A percentile compares a stretch with the other conserved stretches of the same genome.
These are phyloP conservation scores for Fusarium sp. DNA, from an alignment of 2,329 filamentous ascomycete species.

Conservation along the genomic window DNA sequence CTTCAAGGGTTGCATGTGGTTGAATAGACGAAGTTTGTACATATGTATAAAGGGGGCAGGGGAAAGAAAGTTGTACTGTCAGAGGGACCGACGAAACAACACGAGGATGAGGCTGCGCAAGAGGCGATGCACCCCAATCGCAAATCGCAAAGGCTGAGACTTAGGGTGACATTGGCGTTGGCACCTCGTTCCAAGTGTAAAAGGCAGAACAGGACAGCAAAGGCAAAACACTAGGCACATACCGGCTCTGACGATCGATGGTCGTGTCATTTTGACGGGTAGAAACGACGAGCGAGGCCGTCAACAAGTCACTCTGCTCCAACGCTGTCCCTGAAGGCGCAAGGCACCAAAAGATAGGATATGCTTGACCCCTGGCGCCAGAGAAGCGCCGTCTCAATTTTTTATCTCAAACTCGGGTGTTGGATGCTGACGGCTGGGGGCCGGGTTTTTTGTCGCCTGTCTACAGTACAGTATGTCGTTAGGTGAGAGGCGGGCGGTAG, in stretches of 20 bases:
- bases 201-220: slow-evolving; percentile 10
- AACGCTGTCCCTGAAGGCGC: slow-evolving; percentile 26
- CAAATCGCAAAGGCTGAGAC: slow-evolving; percentile 14
- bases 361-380: slow-evolving; percentile 30
- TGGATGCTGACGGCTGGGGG: slow-evolving; percentile 28
- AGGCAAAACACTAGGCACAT: slow-evolving; percentile 49
- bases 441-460: slow-evolving; percentile 8
- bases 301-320: slow-evolving; percentile 24
- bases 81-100: slow-evolving; percentile 15
- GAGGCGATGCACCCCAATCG: slow-evolving; percentile 17
- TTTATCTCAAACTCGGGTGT: slow-evolving; percentile 7
- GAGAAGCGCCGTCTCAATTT: slow-evolving; percentile 22
- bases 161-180: slow-evolving; percentile 11
- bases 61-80: slow-evolving; percentile 20
- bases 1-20: slow-evolving; percentile 21
- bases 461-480: slow-evolving; percentile 1
- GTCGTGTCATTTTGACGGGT: slow-evolving; percentile 64
- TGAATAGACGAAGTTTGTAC: slow-evolving; percentile 22
- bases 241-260: slow-evolving; percentile 70
- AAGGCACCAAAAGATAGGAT: slow-evolving; percentile 29
- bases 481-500: slow-evolving; percentile 1
- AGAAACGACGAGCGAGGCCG: slow-evolving; percentile 29
- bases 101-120: slow-evolving; percentile 27
- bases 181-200: slow-evolving; percentile 11
- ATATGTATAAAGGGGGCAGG: slow-evolving; percentile 19